phyloP scores from a whole-genome alignment of 2,329 filamentous ascomycete species.

The Fusarium euwallaceae region DNA sequence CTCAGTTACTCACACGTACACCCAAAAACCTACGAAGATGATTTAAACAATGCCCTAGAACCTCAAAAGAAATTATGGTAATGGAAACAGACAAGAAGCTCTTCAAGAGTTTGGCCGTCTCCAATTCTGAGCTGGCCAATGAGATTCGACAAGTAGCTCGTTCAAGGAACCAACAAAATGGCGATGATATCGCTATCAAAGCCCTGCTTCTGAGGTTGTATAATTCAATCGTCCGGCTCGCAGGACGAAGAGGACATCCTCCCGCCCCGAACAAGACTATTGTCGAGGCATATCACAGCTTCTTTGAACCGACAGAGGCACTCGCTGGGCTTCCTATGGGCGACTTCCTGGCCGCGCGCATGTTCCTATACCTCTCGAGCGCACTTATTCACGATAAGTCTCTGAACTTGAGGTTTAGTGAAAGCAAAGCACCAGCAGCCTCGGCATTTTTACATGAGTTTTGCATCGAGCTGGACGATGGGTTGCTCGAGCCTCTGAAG shows the following conservation, averaged over 20 bases:
- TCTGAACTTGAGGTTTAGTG: neutral
- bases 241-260: neutral
- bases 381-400: neutral
- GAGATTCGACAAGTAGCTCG: neutral
- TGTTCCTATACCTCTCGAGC: neutral
- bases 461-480: neutral
- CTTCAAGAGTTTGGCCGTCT: neutral
- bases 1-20: neutral
- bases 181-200: neutral
- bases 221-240: neutral
- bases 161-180: neutral
- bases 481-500: neutral
- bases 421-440: neutral
- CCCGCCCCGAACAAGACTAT: neutral
- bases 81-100: neutral
- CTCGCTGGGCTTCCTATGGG: neutral
- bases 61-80: too few relatives aligned
- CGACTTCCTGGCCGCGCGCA: neutral
- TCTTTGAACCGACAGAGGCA: neutral
- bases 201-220: neutral
- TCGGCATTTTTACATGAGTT: neutral
- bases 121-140: neutral
- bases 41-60: neutral
- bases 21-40: neutral
- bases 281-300: neutral